phyloP scores from a whole-genome alignment of 139 green algal genomes.

The Closterium sp. region DNA sequence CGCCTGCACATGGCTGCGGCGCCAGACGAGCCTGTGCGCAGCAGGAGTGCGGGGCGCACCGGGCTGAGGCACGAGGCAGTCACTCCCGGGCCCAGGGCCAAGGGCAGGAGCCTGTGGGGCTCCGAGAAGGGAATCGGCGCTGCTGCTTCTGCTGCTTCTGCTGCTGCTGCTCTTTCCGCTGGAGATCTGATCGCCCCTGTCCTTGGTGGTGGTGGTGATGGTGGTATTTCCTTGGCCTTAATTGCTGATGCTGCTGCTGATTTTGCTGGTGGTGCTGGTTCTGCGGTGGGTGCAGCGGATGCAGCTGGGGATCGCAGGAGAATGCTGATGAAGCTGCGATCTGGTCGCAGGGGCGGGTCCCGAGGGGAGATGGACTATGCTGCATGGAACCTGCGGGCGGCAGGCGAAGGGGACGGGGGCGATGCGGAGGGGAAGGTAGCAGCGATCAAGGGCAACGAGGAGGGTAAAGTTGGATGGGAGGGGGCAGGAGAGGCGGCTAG shows the following conservation, averaged over 20 bases:
- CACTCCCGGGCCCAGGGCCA: background rate
- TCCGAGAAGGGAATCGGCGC: background rate
- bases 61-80: background rate
- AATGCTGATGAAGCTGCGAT: background rate
- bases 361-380: background rate
- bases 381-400: background rate
- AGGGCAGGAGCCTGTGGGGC: background rate
- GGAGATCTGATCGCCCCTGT: background rate
- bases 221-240: background rate
- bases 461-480: background rate
- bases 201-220: background rate
- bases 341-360: background rate
- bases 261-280: background rate
- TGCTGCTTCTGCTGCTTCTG: background rate
- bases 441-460: background rate
- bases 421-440: background rate
- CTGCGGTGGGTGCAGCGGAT: background rate
- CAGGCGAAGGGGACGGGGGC: background rate
- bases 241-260: too few relatives aligned
- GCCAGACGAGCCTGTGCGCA: background rate
- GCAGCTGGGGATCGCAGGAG: background rate
- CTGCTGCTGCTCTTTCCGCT: background rate
- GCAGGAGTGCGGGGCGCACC: background rate
- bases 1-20: background rate
- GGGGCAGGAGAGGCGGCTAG: background rate